Conservation (phyloP, 331 rosid species). For the Phaseolus coccineus region DNA sequence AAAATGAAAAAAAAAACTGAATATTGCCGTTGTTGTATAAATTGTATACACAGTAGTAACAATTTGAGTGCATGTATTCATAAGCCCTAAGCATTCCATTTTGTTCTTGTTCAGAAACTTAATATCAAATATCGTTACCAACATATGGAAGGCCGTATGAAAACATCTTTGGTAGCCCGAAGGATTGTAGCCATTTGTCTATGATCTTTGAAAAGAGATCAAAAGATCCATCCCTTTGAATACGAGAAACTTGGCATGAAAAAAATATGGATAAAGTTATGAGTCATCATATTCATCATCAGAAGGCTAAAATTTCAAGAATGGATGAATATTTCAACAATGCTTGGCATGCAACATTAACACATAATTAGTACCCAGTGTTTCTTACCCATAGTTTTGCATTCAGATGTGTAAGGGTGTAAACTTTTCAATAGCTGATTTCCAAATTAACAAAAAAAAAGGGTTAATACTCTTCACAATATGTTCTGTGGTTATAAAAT, state of each 20-base stretch:
- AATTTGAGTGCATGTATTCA: constrained; percentile 19
- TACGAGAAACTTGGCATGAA: constrained; percentile 14
- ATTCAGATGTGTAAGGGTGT: neutral
- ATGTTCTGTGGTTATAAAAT: constrained; percentile 12
- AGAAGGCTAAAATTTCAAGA: constrained; percentile 22
- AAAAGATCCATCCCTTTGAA: constrained; percentile 2
- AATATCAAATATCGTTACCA: constrained; percentile 3
- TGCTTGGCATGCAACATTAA: constrained; percentile 12
- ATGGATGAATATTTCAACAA: constrained; percentile 21
- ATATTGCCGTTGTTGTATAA: neutral
- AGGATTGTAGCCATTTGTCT: constrained; percentile 18
- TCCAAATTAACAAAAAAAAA: neutral
- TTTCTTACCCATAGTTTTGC: neutral
- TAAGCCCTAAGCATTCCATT: constrained; percentile 39
- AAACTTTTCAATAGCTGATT: neutral
- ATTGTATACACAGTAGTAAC: neutral
- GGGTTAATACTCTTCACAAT: neutral
- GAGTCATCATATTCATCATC: constrained; percentile 27
- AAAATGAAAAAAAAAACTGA: constrained; percentile 2
- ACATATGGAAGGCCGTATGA: neutral
- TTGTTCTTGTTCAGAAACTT: constrained; percentile 32
- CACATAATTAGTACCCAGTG: constrained; percentile 4
- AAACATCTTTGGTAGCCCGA: constrained; percentile 8
- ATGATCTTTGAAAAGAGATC: constrained; percentile 18
- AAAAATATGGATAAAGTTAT: neutral